Percentiles rank a stretch among this genome's conserved stretches.
These are phyloP conservation scores for Tetradesmus obliquus DNA, from an alignment of 139 green algal species.

Conservation along the genomic window DNA sequence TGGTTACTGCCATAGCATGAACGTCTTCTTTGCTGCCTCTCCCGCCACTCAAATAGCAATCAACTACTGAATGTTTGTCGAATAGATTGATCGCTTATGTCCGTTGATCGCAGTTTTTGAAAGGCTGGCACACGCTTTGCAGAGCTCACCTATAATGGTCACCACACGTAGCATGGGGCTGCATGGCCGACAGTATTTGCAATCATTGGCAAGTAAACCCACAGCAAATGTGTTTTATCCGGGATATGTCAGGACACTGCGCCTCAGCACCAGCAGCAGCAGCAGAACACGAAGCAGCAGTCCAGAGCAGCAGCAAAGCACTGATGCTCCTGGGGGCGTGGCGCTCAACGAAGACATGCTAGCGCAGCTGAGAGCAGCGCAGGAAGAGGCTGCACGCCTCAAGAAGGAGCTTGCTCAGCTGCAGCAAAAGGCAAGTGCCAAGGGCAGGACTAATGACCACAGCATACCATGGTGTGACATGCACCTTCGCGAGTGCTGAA, in stretches of 20 bases:
- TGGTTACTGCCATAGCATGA: too few relatives aligned
- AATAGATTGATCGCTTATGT: too few relatives aligned
- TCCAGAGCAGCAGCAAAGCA: background rate
- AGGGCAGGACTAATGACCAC: too few relatives aligned
- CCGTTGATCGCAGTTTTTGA: too few relatives aligned
- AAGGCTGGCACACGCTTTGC: background rate
- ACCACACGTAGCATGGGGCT: background rate
- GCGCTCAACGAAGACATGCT: conserved; percentile 64
- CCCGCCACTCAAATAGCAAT: too few relatives aligned
- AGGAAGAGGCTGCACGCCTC: conserved; percentile 65
- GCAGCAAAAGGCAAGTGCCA: conserved; percentile 12
- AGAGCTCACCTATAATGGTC: background rate
- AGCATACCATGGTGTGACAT: too few relatives aligned
- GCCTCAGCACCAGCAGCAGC: background rate
- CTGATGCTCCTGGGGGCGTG: background rate
- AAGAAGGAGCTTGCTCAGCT: conserved; percentile 52
- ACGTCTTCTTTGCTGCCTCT: too few relatives aligned
- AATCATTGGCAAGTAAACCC: background rate
- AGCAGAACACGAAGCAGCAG: background rate
- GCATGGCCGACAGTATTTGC: background rate
- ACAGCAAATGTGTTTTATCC: background rate
- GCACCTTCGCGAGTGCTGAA: too few relatives aligned
- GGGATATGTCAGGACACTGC: background rate
- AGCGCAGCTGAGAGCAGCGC: conserved; percentile 58
- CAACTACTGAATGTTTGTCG: too few relatives aligned